A percentile compares a stretch with the other conserved stretches of the same genome.
phyloP scores from a whole-genome alignment of 2,329 filamentous ascomycete genomes.

The Pleurostoma richardsiae region DNA sequence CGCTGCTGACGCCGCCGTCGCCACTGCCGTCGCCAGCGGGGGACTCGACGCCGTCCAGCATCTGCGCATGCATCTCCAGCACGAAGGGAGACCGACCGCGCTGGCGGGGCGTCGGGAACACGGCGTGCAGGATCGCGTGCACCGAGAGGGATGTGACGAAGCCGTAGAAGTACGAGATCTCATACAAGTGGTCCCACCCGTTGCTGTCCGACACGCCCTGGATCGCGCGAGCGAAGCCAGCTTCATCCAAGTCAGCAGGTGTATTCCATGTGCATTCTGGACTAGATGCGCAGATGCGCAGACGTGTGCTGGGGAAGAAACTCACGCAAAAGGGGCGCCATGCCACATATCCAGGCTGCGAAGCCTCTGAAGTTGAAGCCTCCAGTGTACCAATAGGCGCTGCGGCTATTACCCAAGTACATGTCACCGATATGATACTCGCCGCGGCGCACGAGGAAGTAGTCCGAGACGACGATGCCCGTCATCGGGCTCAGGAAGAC shows the following conservation, averaged over 20 bases:
- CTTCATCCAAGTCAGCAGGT: constrained; percentile 3
- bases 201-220: constrained; percentile 10
- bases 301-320: not conserved
- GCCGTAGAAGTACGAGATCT: constrained; percentile 22
- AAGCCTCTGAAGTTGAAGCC: constrained; percentile 40
- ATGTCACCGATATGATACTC: constrained; percentile 37
- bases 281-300: not conserved
- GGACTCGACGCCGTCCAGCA: constrained; percentile 1
- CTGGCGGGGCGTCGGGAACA: constrained; percentile 17
- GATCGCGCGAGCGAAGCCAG: constrained; percentile 18
- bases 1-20: not conserved
- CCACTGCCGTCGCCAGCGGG: not conserved
- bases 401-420: constrained; percentile 26
- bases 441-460: constrained; percentile 33
- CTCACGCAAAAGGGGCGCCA: constrained; percentile 23
- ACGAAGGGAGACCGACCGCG: constrained; percentile 17
- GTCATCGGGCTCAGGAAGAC: constrained; percentile 44
- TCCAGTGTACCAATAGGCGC: constrained; percentile 35
- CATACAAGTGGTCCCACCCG: constrained; percentile 23
- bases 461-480: constrained; percentile 38
- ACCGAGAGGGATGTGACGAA: constrained; percentile 15
- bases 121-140: constrained; percentile 13
- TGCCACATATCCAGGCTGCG: constrained; percentile 30
- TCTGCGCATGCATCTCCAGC: constrained; percentile 15
- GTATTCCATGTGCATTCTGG: not conserved